Evolutionary conservation across 225 moss, liverwort and hornwort genomes (phyloP), one percentile per base, ranked within the genome.

Genomic region (Antitrichia curtipendula): DNA sequence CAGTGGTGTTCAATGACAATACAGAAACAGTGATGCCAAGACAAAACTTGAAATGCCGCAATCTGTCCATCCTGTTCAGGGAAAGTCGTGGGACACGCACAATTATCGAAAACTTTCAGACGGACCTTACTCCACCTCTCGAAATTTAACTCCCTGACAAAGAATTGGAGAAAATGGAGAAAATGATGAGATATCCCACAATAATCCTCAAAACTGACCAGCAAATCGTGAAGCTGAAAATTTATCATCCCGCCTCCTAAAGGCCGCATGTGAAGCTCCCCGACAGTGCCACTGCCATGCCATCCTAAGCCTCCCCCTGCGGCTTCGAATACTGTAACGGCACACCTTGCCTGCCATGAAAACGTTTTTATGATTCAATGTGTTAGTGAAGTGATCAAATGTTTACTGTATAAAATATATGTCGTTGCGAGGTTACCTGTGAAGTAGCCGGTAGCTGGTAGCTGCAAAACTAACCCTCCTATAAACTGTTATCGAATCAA

Each of bases 241-340:
- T 94, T 92, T 85, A 94, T 92, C 94, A 92, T 92, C 43, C 92
- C 94, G 75, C 92, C 94, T 78, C 94, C 94, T 87, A 94, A 84
- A 50, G 94, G 91, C 32, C 94, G 91, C 92, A 94, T 92, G 89
- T 94, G 94, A 89, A 94, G 92, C 91, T 94, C 94, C 50, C 94
- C 94, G 24, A 92, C 90, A 82, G 94, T 94, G 80, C 94, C 94
- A 90, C 92, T 94, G 62, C 91, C 91, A 84, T 94, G 94, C 94
- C 94, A 94, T 87, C 91, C 91, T 62, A 92, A 66, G 78, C 94
- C 92, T 57, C 92, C 92, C 62, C 94, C 92, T 86, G 94, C 94
- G 72, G 94, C 94, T 84, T 94, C 94, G 62, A 90, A 94, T 40
- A 94, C 92, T 87, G 94, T 92, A 47, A 94, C 94, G 73, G 92